Evolutionary conservation across 2,329 filamentous ascomycete genomes (phyloP).

Genomic region (Phialemonium atrogriseum): DNA sequence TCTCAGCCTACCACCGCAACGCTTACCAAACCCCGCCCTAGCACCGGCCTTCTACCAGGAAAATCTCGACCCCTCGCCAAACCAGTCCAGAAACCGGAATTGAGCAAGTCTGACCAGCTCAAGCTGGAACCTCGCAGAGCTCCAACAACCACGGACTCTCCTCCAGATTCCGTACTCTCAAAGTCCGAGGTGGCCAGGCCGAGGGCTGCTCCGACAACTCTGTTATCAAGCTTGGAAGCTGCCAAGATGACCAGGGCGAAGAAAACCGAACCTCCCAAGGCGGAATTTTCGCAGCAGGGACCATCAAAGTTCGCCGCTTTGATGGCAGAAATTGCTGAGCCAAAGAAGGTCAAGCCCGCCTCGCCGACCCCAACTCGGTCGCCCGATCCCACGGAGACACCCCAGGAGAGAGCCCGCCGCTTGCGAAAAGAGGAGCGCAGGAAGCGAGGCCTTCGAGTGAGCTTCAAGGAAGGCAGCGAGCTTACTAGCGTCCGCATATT

Average conservation of each 20-base stretch:
- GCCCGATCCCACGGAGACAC: conserved; percentile 52
- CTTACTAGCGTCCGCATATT: conserved; percentile 62
- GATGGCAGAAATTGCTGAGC: conserved; percentile 40
- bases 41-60: conserved; percentile 30
- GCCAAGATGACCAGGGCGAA: conserved; percentile 7
- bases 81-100: conserved; percentile 26
- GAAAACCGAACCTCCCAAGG: conserved; percentile 12
- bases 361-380: conserved; percentile 29
- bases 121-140: conserved; percentile 26
- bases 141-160: too few relatives aligned
- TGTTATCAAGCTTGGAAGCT: conserved; percentile 17
- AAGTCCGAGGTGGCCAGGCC: conserved; percentile 11
- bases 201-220: conserved; percentile 16
- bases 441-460: conserved; percentile 51
- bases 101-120: conserved; percentile 21
- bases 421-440: conserved; percentile 65
- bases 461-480: conserved; percentile 59
- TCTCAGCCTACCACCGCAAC: conserved; percentile 6
- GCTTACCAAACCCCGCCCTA: conserved; percentile 19
- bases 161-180: too few relatives aligned
- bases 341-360: conserved; percentile 38
- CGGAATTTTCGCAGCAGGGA: conserved; percentile 20
- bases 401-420: conserved; percentile 58
- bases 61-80: conserved; percentile 38
- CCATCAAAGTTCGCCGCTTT: conserved; percentile 45